Evolutionary conservation across 768 basidiomycete genomes (phyloP).

Genomic region (Tulasnella sp.): DNA sequence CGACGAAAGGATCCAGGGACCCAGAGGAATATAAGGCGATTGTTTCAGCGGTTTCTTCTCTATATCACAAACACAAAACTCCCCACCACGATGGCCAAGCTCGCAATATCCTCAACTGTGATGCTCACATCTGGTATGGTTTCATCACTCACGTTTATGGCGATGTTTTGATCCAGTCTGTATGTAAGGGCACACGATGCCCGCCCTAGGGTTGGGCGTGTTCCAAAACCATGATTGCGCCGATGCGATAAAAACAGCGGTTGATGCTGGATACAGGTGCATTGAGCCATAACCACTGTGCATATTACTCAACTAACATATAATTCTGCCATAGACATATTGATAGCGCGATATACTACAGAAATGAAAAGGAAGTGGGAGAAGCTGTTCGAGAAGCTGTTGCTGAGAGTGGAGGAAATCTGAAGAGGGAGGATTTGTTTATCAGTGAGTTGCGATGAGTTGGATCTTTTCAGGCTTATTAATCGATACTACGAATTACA

Average conservation of each 20-base stretch:
- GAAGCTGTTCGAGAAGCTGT: slow-evolving; percentile 28
- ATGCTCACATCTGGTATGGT: too few relatives aligned
- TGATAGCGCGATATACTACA: slow-evolving; percentile 59
- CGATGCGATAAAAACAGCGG: slow-evolving; percentile 45
- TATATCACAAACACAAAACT: too few relatives aligned
- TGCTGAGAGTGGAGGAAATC: too few relatives aligned
- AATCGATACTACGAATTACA: slow-evolving; percentile 22
- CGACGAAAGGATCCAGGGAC: too few relatives aligned
- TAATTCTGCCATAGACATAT: slow-evolving; percentile 38
- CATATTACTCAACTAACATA: background rate
- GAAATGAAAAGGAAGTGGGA: slow-evolving; percentile 25
- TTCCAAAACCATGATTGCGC: slow-evolving; percentile 50
- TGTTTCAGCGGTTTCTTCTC: too few relatives aligned
- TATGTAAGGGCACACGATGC: slow-evolving; percentile 51
- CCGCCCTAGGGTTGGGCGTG: slow-evolving; percentile 55
- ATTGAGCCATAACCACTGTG: background rate
- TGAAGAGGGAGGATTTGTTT: slow-evolving; percentile 50
- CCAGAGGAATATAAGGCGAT: too few relatives aligned
- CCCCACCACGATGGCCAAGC: too few relatives aligned
- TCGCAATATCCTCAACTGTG: too few relatives aligned
- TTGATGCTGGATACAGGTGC: slow-evolving; percentile 53
- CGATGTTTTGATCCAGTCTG: too few relatives aligned
- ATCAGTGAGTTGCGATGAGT: slow-evolving; percentile 48
- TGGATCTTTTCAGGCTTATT: background rate
- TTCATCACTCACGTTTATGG: too few relatives aligned